Evolutionary conservation across 768 basidiomycete species (phyloP), one percentile per base, ranked within the genome.

Genomic region (Lentinula boryana): DNA sequence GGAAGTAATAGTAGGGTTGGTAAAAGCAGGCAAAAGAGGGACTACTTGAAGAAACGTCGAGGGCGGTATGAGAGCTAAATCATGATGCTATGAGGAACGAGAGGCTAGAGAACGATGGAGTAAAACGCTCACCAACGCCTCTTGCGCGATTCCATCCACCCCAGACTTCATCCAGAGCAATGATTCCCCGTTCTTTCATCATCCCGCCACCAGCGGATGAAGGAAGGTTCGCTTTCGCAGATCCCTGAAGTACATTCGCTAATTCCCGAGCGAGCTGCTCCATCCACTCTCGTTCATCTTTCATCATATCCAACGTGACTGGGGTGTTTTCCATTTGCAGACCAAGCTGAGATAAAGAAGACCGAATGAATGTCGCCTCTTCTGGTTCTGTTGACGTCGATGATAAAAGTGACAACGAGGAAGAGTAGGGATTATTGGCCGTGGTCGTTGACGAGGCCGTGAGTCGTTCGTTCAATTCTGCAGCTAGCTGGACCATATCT

Each of bases 151-250:
- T 96, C 95, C 95, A 97, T 1, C 89, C 86, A 31, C 92, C 92
- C 95, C 95, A 98, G 0, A 90, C 90, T 72, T 96, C 95, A 68
- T 98, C 95, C 31, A 97, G 73, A 0, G 88, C 91, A 41, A 97
- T 81, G 36, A 96, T 82, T 1, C 92, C 93, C 32, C 92, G 82
- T 2, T 81, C 78, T 60, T 80, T 79, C 91, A 95, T 92, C 67
- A 95, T 79, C 1, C 91, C 89, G 69, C 62, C 78, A 32, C 35
- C 36, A 12, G 27, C 5, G 60, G 70, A 27, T 6, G 60, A 32
- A 38, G 53, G 64, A 18, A 77, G 78, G 60, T 80, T 15, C 2
- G 50, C 21, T 55, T 35, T 55, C 18, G 27, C 54, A 35, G 18
- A 41, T 46, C 60, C 59, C 64, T 82, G 86, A 5, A 99, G 77